These are phyloP conservation scores for Rhodotorula sp. DNA, from an alignment of 1,284 basidiomycete genomes.

Conservation along the genomic window DNA sequence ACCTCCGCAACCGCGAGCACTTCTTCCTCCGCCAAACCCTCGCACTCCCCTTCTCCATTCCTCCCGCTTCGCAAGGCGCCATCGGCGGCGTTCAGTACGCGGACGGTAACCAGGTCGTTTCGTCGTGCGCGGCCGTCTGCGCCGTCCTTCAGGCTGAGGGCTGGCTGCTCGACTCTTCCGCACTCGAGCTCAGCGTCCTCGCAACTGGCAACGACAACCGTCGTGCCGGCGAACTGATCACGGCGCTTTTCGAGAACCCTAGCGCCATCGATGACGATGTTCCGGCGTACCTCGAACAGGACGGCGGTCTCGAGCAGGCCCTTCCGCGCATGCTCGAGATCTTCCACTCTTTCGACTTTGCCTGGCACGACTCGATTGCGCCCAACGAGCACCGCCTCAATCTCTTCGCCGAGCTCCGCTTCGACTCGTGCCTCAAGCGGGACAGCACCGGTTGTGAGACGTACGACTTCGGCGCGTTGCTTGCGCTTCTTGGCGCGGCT, in stretches of 20 bases:
- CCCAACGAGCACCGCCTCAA: conserved; percentile 63
- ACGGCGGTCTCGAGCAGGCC: conserved; percentile 71
- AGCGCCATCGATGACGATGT: conserved; percentile 18
- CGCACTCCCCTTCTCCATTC: conserved; percentile 57
- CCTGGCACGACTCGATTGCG: conserved; percentile 74
- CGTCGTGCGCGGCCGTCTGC: conserved; percentile 69
- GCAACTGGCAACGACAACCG: conserved; percentile 61
- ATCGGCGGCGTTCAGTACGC: conserved; percentile 67
- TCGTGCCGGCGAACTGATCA: conserved; percentile 44
- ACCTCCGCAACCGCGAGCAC: conserved; percentile 81
- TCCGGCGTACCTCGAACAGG: conserved; percentile 26
- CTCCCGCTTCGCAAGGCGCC: conserved; percentile 49
- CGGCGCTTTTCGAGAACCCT: conserved; percentile 42
- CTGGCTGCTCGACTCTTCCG: conserved; percentile 79
- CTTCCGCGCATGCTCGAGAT: conserved; percentile 82
- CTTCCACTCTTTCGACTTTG: conserved; percentile 77
- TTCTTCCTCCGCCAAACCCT: conserved; percentile 84
- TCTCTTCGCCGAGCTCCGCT: conserved; percentile 67
- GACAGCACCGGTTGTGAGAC: conserved; percentile 76
- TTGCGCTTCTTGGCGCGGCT: conserved; percentile 63
- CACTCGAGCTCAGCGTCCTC: conserved; percentile 84
- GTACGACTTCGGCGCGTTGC: conserved; percentile 68
- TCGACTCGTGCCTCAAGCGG: conserved; percentile 68
- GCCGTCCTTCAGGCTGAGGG: conserved; percentile 80
- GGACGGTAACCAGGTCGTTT: conserved; percentile 68